phyloP scores from a whole-genome alignment of 768 basidiomycete species.

The Pisolithus marmoratus region DNA sequence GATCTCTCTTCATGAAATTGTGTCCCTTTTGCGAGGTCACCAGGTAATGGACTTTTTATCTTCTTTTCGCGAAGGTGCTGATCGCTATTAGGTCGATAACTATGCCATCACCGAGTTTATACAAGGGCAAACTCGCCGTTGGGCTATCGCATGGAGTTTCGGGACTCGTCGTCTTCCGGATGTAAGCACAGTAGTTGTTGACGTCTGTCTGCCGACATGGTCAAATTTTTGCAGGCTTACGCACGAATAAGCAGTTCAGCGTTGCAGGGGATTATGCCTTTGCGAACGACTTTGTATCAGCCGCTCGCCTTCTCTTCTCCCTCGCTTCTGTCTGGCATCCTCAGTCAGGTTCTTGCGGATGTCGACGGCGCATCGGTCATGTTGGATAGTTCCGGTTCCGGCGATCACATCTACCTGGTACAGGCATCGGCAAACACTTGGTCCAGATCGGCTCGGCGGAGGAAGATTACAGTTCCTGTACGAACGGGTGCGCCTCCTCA shows the following conservation, averaged over 20 bases:
- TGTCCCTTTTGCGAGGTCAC: constrained; percentile 44
- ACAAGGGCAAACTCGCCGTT: constrained; percentile 87
- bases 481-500: background rate
- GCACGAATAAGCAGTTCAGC: constrained; percentile 35
- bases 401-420: constrained; percentile 20
- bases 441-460: constrained; percentile 62
- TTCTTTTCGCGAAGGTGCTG: background rate
- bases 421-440: constrained; percentile 45
- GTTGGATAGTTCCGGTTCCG: background rate
- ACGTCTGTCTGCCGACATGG: constrained; percentile 26
- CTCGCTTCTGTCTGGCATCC: constrained; percentile 7
- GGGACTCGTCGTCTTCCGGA: constrained; percentile 62
- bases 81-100: constrained; percentile 60
- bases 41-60: constrained; percentile 30
- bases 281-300: constrained; percentile 50
- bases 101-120: constrained; percentile 81
- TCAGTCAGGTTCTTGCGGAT: constrained; percentile 28
- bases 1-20: constrained; percentile 61
- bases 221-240: constrained; percentile 22
- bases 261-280: constrained; percentile 50
- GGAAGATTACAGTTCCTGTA: constrained; percentile 22
- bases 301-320: constrained; percentile 17
- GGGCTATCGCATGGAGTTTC: constrained; percentile 89
- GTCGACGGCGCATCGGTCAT: constrained; percentile 26
- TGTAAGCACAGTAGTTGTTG: constrained; percentile 40